Percentiles rank a stretch among this genome's conserved stretches.
phyloP scores from a whole-genome alignment of 208 protist species.

The Trypanosoma cruzi region DNA sequence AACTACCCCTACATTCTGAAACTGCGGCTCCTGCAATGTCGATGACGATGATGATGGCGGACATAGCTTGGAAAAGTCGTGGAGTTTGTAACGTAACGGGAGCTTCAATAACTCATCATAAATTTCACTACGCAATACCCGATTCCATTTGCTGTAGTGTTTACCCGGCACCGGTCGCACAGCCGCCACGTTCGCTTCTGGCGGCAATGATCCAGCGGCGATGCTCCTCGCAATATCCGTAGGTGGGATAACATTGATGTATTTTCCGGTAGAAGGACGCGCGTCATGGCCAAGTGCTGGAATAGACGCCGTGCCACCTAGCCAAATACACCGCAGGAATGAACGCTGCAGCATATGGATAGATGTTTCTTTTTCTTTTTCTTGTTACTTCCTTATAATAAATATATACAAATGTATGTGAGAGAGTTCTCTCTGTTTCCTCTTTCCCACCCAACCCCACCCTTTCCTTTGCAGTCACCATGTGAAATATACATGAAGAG shows the following conservation, averaged over 20 bases:
- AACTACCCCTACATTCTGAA: slow-evolving; percentile 48
- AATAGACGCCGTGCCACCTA: slow-evolving; percentile 58
- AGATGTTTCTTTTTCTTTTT: not conserved
- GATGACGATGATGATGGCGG: slow-evolving; percentile 17
- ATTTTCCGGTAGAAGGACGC: slow-evolving; percentile 49
- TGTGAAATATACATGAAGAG: not conserved
- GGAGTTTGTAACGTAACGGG: slow-evolving; percentile 77
- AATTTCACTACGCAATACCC: slow-evolving; percentile 64
- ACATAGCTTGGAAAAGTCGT: slow-evolving; percentile 65
- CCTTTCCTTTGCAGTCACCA: no score
- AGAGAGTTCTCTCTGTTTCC: no score
- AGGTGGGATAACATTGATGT: slow-evolving; percentile 71
- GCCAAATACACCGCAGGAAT: slow-evolving; percentile 44
- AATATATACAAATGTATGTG: no score
- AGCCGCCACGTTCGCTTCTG: slow-evolving; percentile 39
- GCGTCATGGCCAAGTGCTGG: slow-evolving; percentile 65
- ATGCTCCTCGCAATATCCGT: slow-evolving; percentile 35
- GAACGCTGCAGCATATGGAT: slow-evolving; percentile 43
- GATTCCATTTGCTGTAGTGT: slow-evolving; percentile 49
- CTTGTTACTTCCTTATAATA: not conserved
- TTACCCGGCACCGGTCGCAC: slow-evolving; percentile 34
- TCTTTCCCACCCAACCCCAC: no score
- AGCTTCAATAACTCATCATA: slow-evolving; percentile 91
- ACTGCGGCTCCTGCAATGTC: slow-evolving; percentile 9
- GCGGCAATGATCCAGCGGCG: slow-evolving; percentile 32